Conservation (phyloP, 345 rosid species). For the Kandelia obovata region DNA sequence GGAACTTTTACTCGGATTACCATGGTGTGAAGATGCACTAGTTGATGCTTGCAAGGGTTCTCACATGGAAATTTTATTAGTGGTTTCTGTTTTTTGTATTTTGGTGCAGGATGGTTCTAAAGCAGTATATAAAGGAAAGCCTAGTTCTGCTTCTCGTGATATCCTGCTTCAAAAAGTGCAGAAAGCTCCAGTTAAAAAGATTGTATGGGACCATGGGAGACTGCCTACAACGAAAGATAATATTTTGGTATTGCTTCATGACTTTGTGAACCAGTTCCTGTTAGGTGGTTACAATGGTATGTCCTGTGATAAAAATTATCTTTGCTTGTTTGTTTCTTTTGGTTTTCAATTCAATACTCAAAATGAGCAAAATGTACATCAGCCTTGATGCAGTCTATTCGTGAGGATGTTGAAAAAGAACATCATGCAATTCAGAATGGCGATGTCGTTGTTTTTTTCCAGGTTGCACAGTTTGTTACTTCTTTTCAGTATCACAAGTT, state of each 20-base stretch:
- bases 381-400: constrained; percentile 82
- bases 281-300: constrained; percentile 89
- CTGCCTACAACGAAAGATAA: constrained; percentile 46
- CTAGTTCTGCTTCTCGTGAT: constrained; percentile 40
- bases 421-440: constrained; percentile 68
- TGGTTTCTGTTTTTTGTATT: constrained; percentile 4
- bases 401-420: constrained; percentile 85
- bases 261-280: constrained; percentile 72
- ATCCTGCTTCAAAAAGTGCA: constrained; percentile 32
- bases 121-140: constrained; percentile 65
- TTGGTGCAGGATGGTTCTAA: constrained; percentile 74
- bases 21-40: constrained; percentile 49
- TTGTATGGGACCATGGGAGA: constrained; percentile 57
- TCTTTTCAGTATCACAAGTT: constrained; percentile 76
- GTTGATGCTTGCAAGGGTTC: constrained; percentile 11
- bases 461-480: constrained; percentile 71
- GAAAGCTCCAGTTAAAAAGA: constrained; percentile 49
- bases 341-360: constrained; percentile 18
- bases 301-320: constrained; percentile 12
- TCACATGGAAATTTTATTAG: constrained; percentile 8
- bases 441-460: constrained; percentile 69
- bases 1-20: constrained; percentile 81
- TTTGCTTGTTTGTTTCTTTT: constrained; percentile 1
- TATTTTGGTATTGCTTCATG: constrained; percentile 62
- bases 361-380: constrained; percentile 24